These are phyloP conservation scores for Dryas integrifolia DNA, from an alignment of 331 rosid genomes.

Conservation along the genomic window DNA sequence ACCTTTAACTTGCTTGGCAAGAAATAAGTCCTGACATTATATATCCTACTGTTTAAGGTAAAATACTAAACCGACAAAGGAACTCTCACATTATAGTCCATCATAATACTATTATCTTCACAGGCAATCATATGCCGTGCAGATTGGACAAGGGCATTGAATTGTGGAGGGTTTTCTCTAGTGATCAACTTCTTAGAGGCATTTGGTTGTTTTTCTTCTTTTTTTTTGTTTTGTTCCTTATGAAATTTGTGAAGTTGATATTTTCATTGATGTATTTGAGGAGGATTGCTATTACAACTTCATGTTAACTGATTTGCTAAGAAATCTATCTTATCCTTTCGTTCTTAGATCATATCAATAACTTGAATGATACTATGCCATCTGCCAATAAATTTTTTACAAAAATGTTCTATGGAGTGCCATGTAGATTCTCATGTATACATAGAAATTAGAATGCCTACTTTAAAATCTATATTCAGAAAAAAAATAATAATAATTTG, in stretches of 20 bases:
- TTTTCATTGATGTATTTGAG: no score
- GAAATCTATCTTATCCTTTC: not conserved
- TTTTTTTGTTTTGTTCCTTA: not conserved
- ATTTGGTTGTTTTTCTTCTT: not conserved
- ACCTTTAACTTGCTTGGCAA: slow-evolving; percentile 6
- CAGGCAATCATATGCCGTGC: not conserved
- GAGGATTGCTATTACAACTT: no score
- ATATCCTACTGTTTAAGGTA: not conserved
- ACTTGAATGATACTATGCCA: no score
- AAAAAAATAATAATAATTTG: not conserved
- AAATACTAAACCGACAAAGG: not conserved
- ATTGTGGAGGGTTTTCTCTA: not conserved
- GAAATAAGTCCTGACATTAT: not conserved
- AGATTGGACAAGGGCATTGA: no score
- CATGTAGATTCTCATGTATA: not conserved
- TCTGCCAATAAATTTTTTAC: not conserved
- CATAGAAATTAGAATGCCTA: not conserved
- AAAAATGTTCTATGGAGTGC: not conserved
- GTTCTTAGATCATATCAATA: no score
- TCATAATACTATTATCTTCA: not conserved
- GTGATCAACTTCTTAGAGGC: not conserved
- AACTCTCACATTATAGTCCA: not conserved
- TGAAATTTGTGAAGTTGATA: not conserved
- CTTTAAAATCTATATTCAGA: not conserved
- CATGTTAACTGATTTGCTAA: no score